Percentiles rank a stretch among this genome's conserved stretches.
Conservation (phyloP, 2,329 filamentous ascomycete genomes). For the Trichoderma sp. region DNA sequence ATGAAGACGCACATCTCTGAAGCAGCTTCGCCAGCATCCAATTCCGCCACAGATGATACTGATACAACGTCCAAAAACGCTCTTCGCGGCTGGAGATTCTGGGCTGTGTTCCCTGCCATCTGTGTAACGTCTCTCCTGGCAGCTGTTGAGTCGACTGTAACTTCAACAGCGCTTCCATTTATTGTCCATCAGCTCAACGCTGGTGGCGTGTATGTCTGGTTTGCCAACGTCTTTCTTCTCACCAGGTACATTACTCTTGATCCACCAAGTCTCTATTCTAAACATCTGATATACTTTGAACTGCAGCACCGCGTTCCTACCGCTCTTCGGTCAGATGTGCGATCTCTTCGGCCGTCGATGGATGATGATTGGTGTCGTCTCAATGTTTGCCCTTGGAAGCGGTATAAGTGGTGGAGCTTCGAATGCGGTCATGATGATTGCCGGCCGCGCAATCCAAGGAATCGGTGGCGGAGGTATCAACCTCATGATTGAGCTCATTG, state of each 20-base stretch:
- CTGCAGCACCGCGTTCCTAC: conserved; percentile 23
- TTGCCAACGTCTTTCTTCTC: conserved; percentile 26
- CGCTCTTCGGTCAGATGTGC: conserved; percentile 48
- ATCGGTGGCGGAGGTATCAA: conserved; percentile 41
- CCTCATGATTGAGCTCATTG: conserved; percentile 36
- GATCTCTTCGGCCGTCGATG: conserved; percentile 54
- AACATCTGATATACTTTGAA: no score
- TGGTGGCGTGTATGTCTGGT: conserved; percentile 7
- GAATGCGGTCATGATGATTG: conserved; percentile 50
- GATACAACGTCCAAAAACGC: no score
- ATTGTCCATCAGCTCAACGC: not conserved
- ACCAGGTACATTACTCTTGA: not conserved
- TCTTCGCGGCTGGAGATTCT: not conserved
- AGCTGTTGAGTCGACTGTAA: conserved; percentile 53
- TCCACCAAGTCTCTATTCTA: no score
- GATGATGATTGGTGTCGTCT: conserved; percentile 43
- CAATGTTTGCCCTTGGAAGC: conserved; percentile 54
- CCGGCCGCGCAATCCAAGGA: conserved; percentile 52
- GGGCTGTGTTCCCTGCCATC: conserved; percentile 28
- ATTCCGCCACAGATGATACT: no score
- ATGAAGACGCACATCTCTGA: no score
- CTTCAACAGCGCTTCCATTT: conserved; percentile 59
- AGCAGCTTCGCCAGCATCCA: no score
- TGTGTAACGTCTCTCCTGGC: conserved; percentile 39
- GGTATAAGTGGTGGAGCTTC: conserved; percentile 52